Evolutionary conservation across 2,329 filamentous ascomycete species (phyloP).

Genomic region (Tolypocladium tundrense): DNA sequence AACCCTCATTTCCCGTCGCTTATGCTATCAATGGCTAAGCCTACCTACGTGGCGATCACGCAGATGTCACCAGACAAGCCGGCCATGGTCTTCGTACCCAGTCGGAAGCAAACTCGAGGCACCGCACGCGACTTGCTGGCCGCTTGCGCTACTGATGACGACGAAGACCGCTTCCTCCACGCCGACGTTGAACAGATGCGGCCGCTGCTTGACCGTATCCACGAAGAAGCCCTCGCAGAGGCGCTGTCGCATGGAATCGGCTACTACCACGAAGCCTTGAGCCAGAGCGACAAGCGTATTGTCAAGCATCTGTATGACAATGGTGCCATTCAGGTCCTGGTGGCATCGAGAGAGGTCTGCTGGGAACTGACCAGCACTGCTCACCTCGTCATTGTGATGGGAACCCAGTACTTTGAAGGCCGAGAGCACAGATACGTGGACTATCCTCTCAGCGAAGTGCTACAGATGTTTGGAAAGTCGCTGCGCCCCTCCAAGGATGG

Average conservation of each 20-base stretch:
- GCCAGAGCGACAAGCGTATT: slow-evolving; percentile 80
- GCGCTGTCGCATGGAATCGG: slow-evolving; percentile 89
- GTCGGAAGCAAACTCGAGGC: slow-evolving; percentile 80
- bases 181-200: slow-evolving; percentile 71
- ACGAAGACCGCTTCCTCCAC: slow-evolving; percentile 90
- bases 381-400: slow-evolving; percentile 92
- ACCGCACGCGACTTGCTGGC: slow-evolving; percentile 81
- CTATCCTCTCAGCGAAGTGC: slow-evolving; percentile 84
- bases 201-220: slow-evolving; percentile 70
- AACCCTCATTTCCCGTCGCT: slow-evolving; percentile 96
- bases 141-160: slow-evolving; percentile 78
- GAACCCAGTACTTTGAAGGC: slow-evolving; percentile 94
- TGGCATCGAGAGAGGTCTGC: slow-evolving; percentile 73
- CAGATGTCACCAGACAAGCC: slow-evolving; percentile 85
- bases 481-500: slow-evolving; percentile 70
- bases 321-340: slow-evolving; percentile 78
- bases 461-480: slow-evolving; percentile 97
- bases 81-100: slow-evolving; percentile 84
- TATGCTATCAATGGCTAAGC: slow-evolving; percentile 97
- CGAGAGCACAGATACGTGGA: slow-evolving; percentile 95
- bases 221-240: slow-evolving; percentile 79
- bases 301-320: slow-evolving; percentile 86
- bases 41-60: slow-evolving; percentile 78
- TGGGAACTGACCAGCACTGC: slow-evolving; percentile 88
- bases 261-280: slow-evolving; percentile 94